Evolutionary conservation across 441 rosid species (phyloP), one percentile per base, ranked within the genome.

Genomic region (Adansonia gregorii): DNA sequence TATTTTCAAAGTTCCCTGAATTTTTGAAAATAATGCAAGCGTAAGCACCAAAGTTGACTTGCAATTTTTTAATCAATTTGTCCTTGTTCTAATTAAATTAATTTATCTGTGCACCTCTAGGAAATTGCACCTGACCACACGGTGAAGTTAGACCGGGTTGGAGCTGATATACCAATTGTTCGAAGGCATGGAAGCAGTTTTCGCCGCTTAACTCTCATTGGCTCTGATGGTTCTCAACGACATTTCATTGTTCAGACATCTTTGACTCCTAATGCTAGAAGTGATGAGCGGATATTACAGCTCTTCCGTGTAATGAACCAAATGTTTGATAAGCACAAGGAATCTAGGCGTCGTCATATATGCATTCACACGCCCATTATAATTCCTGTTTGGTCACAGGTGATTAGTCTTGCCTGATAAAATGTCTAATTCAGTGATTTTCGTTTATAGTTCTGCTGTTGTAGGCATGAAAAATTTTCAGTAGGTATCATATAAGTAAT

Each of bases 371-470:
- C 99, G 0, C 99, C 99, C 17, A 93, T 97, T 81, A 97, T 94
- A 52, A 93, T 97, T 87, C 99, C 98, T 79, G 99, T 97, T 78
- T 93, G 99, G 99, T 94, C 98, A 75, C 99, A 97, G 98, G 98
- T 96, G 71, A 85, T 59, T 20, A 9, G 72, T 71, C 48, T 52
- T 39, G 65, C 76, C 4, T 43, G 51, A 43, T 78, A 73, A 46
- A 67, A 24, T 55, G 15, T 56, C 60, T 77, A 48, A 60, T 69
- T 43, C 15, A 1, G 59, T 20, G 12, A 69, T 58, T 60, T 71
- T 71, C 17, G 43, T 70, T 35, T 74, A 27, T 39, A 41, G 56
- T 77, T 67, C 52, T 72, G 55, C 48, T 69, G 63, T 60, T 79
- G 73, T 51, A 61, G 20, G 60, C 52, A 58, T 58, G 27, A 56